Percentiles rank a stretch among this genome's conserved stretches.
Conservation (phyloP, 345 rosid genomes). For the Balakata baccata region DNA sequence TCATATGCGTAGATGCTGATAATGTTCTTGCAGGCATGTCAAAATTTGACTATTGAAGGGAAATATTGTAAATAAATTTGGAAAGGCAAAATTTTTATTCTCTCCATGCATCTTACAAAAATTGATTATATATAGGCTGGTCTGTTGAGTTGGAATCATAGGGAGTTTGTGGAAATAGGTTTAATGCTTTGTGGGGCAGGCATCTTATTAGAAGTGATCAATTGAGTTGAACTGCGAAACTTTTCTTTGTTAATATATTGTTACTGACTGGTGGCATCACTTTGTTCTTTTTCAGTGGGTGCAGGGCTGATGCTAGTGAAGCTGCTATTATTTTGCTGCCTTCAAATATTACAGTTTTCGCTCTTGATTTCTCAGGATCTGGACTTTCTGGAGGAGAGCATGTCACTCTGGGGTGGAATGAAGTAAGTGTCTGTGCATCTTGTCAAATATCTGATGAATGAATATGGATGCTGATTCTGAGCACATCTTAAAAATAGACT, state of each 20-base stretch:
- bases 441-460: not conserved
- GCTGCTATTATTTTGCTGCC: slow-evolving; percentile 82
- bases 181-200: not conserved
- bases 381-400: slow-evolving; percentile 86
- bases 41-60: slow-evolving; percentile 1
- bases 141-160: not conserved
- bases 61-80: not conserved
- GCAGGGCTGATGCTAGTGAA: slow-evolving; percentile 95
- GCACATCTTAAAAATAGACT: not conserved
- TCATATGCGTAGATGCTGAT: not conserved
- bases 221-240: not conserved
- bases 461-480: not conserved
- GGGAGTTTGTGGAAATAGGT: not conserved
- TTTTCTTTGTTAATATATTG: not conserved
- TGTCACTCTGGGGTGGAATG: slow-evolving; percentile 86
- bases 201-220: not conserved
- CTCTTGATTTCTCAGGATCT: slow-evolving; percentile 94
- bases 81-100: not conserved
- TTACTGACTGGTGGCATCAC: slow-evolving; percentile 25
- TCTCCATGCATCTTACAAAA: not conserved
- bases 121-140: not conserved
- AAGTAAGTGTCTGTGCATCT: slow-evolving; percentile 45
- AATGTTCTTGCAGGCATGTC: not conserved
- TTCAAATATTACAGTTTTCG: slow-evolving; percentile 82
- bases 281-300: slow-evolving; percentile 61